Percentiles rank a stretch among this genome's conserved stretches.
phyloP scores from a whole-genome alignment of 805 yeast genomes.

The Candida andamanensis region DNA sequence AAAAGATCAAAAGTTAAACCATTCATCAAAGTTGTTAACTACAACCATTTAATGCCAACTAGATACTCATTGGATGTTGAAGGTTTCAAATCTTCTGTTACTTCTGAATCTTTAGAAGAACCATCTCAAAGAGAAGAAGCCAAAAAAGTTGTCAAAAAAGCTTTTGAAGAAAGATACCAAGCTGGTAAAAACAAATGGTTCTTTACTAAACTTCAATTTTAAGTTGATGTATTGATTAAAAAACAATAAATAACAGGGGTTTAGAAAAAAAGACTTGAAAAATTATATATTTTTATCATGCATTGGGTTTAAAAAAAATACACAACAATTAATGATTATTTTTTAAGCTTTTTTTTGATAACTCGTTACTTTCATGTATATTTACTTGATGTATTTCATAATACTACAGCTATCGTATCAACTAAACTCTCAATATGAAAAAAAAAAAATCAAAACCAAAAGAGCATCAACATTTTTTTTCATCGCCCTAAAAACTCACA shows the following conservation, averaged over 20 bases:
- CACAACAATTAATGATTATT: constrained; percentile 11
- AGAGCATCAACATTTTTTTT: too few species aligned
- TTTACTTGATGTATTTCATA: constrained; percentile 15
- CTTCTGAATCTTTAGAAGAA: constrained; percentile 92
- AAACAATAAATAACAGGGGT: constrained; percentile 6
- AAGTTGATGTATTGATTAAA: constrained; percentile 22
- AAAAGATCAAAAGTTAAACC: constrained; percentile 99
- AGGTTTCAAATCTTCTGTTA: constrained; percentile 83
- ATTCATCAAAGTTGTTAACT: constrained; percentile 97
- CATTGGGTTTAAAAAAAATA: constrained; percentile 25
- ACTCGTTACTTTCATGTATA: constrained; percentile 12
- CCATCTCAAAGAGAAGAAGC: constrained; percentile 99
- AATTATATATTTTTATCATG: constrained; percentile 10
- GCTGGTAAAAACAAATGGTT: constrained; percentile 99
- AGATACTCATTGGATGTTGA: constrained; percentile 98
- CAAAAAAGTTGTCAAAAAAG: constrained; percentile 97
- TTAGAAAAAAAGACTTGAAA: constrained; percentile 2
- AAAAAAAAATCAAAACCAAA: too few species aligned
- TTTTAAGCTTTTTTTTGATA: constrained; percentile 10
- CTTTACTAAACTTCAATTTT: constrained; percentile 95
- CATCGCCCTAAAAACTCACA: too few species aligned
- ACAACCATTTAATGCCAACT: constrained; percentile 99
- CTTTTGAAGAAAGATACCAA: constrained; percentile 98
- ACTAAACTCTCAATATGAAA: too few species aligned
- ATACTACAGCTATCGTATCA: constrained; percentile 10